These are phyloP conservation scores for Spergularia marina DNA, from an alignment of 148 eudicot genomes.

Conservation along the genomic window DNA sequence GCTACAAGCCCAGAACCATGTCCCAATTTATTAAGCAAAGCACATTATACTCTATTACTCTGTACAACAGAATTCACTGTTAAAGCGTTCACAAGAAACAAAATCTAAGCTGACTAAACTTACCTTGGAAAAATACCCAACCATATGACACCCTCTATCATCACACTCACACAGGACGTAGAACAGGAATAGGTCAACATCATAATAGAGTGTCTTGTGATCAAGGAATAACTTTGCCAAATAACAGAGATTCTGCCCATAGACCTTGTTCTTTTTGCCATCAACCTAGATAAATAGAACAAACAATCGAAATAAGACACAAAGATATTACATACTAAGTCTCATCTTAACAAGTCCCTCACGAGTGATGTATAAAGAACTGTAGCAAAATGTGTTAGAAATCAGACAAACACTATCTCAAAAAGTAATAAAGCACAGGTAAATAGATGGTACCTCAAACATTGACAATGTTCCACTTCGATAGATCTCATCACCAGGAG, in stretches of 20 bases:
- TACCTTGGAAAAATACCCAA: slow-evolving; percentile 99
- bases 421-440: not conserved
- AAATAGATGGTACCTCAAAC: slow-evolving; percentile 70
- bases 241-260: slow-evolving; percentile 96
- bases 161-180: slow-evolving; percentile 96
- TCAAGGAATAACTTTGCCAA: slow-evolving; percentile 92
- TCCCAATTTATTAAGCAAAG: not conserved
- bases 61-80: not conserved
- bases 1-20: not conserved
- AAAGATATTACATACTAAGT: not conserved
- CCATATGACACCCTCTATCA: slow-evolving; percentile 99
- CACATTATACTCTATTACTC: not conserved
- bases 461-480: slow-evolving; percentile 91
- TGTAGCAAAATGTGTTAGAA: not conserved
- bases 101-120: slow-evolving; percentile 1
- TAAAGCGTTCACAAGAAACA: not conserved
- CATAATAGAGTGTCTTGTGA: slow-evolving; percentile 98
- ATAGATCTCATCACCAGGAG: slow-evolving; percentile 99
- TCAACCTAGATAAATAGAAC: slow-evolving; percentile 60
- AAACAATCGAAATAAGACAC: not conserved
- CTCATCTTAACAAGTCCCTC: not conserved
- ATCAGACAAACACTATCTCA: not conserved
- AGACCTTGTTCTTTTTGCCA: slow-evolving; percentile 97
- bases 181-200: slow-evolving; percentile 87
- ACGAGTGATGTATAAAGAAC: not conserved